Percentiles rank a stretch among this genome's conserved stretches.
Evolutionary conservation across 1,139 yeast species (phyloP).

Genomic region (Hyphopichia burtonii): DNA sequence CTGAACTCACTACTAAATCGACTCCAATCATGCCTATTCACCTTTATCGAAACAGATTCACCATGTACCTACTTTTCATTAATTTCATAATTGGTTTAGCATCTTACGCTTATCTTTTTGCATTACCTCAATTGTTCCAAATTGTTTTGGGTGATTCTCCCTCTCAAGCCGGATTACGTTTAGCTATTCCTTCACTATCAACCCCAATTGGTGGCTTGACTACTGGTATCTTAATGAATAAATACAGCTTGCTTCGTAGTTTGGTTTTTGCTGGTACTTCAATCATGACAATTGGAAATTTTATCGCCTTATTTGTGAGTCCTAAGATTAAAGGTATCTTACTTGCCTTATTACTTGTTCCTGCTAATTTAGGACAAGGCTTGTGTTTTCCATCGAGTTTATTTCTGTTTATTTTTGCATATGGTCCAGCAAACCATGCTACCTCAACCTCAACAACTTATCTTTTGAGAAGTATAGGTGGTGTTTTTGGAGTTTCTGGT

Average conservation of each 20-base stretch:
- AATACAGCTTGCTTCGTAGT: slow-evolving; percentile 15
- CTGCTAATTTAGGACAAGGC: slow-evolving; percentile 43
- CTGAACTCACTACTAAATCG: slow-evolving; percentile 29
- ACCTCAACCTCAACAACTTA: slow-evolving; percentile 40
- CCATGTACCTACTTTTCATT: slow-evolving; percentile 23
- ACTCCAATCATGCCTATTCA: slow-evolving; percentile 37
- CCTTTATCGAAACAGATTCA: slow-evolving; percentile 21
- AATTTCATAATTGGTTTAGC: slow-evolving; percentile 38
- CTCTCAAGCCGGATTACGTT: slow-evolving; percentile 27
- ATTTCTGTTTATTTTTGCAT: slow-evolving; percentile 36
- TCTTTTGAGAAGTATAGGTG: slow-evolving; percentile 37
- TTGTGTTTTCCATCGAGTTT: slow-evolving; percentile 37
- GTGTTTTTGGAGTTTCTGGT: slow-evolving; percentile 41
- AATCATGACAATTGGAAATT: slow-evolving; percentile 33
- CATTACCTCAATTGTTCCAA: slow-evolving; percentile 39
- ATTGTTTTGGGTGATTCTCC: slow-evolving; percentile 26
- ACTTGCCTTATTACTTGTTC: slow-evolving; percentile 24
- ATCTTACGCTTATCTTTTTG: slow-evolving; percentile 36
- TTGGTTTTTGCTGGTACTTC: slow-evolving; percentile 27
- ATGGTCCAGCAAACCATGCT: slow-evolving; percentile 28
- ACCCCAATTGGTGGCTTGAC: slow-evolving; percentile 41
- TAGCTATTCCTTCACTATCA: slow-evolving; percentile 37
- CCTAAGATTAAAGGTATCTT: slow-evolving; percentile 19
- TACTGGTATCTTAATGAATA: slow-evolving; percentile 35
- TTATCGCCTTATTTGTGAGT: slow-evolving; percentile 23